A percentile compares a stretch with the other conserved stretches of the same genome.
phyloP scores from a whole-genome alignment of 2,329 filamentous ascomycete species.

The Epichloe gansuensis region DNA sequence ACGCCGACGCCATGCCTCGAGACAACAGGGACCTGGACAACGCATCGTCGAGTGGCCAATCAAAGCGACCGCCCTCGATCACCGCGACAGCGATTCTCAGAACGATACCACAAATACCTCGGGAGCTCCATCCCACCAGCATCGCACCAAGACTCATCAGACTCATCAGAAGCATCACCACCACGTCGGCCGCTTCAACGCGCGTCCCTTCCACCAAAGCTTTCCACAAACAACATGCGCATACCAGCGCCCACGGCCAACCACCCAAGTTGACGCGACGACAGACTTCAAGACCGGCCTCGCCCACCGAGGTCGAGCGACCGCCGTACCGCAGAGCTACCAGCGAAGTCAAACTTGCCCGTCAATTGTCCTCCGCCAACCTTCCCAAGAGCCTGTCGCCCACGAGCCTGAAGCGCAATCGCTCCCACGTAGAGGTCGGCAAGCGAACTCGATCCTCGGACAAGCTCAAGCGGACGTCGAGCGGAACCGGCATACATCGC shows the following conservation, averaged over 20 bases:
- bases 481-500: conserved; percentile 33
- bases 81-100: conserved; percentile 24
- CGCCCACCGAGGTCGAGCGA: conserved; percentile 20
- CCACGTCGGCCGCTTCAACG: conserved; percentile 34
- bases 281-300: conserved; percentile 31
- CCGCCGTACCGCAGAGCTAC: conserved; percentile 34
- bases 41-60: conserved; percentile 39
- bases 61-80: conserved; percentile 36
- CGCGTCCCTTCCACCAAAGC: conserved; percentile 41
- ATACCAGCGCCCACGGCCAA: conserved; percentile 10
- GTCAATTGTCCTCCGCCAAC: conserved; percentile 30
- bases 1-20: conserved; percentile 23
- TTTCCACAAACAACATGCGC: conserved; percentile 29
- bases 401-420: conserved; percentile 46
- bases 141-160: conserved; percentile 20
- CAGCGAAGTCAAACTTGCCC: conserved; percentile 38
- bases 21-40: conserved; percentile 37
- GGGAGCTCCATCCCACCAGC: conserved; percentile 14
- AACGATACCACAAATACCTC: conserved; percentile 17
- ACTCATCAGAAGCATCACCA: conserved; percentile 20
- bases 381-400: conserved; percentile 44
- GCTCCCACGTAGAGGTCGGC: conserved; percentile 43
- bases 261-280: conserved; percentile 31
- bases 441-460: conserved; percentile 39
- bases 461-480: conserved; percentile 40